Evolutionary conservation across 31 red algal species (phyloP), one percentile per base, ranked within the genome.

Genomic region (Odonthalia washingtoniensis): DNA sequence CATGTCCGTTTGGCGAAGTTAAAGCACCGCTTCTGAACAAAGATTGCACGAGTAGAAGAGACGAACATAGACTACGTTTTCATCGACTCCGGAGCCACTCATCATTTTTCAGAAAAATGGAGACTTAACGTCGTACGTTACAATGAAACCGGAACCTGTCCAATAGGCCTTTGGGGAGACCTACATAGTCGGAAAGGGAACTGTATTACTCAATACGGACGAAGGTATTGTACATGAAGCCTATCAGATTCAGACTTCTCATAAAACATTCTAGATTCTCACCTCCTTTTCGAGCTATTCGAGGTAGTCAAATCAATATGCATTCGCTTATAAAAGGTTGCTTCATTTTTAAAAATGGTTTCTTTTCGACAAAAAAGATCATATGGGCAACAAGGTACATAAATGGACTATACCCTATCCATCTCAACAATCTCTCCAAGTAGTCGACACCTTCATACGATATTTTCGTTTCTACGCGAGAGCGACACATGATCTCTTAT

Each of bases 241-340:
- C 49, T 57, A 57, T 21, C 49, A 57, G 84, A 72, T 45, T 74
- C 61, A 45, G 14, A 75, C 0, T 61, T 61, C 52, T 17, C 16
- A 17, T 61, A 14, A 14, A 61, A 61, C 52, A 61, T 17, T 17
- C 52, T 78, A 34, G 27, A 37, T 35, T 49, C 60, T 4, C 69
- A 87, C 74, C 44, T 87, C 34, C 2, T 78, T 4, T 87, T 74
- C 17, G 84, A 72, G 31, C 14, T 27, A 21, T 72, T 72, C 67
- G 67, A 72, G 31, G 31, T 72, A 12, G 18, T 72, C 12, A 30
- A 27, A 12, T 27, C 67, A 14, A 14, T 30, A 16, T 27, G n/a
- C 67, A 27, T 72, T 30, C 16, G 52, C 52, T 24, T 24, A 24
- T 17, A 61, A 24, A 14, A 61, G 52, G n/a, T n/a, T 61, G 52